phyloP scores from a whole-genome alignment of 768 basidiomycete species.

The Stropharia rugosoannulata region DNA sequence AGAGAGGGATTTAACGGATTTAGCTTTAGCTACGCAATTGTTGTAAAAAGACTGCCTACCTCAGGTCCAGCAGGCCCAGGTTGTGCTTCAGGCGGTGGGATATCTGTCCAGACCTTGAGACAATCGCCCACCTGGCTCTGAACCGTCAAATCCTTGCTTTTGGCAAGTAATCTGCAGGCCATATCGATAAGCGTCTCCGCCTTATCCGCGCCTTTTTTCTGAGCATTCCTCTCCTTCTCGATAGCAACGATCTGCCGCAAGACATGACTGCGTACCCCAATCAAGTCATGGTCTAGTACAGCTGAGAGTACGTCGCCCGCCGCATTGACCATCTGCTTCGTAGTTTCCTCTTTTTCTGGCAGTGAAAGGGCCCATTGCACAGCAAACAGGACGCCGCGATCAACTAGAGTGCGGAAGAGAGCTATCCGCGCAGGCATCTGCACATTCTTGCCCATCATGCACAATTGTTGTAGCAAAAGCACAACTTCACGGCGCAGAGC shows the following conservation, averaged over 20 bases:
- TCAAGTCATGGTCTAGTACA: constrained; percentile 88
- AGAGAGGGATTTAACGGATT: background rate
- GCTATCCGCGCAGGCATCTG: constrained; percentile 84
- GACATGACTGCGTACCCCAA: constrained; percentile 81
- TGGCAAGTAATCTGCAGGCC: constrained; percentile 75
- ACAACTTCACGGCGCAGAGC: constrained; percentile 74
- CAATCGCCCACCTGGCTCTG: constrained; percentile 92
- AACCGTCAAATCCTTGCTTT: constrained; percentile 79
- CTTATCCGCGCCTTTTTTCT: constrained; percentile 56
- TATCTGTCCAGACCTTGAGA: constrained; percentile 78
- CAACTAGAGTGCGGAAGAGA: constrained; percentile 85
- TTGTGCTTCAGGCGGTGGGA: constrained; percentile 46
- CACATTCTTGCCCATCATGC: constrained; percentile 95
- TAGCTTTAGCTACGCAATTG: background rate
- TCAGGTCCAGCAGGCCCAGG: constrained; percentile 31
- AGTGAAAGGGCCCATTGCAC: constrained; percentile 89
- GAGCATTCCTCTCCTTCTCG: constrained; percentile 59
- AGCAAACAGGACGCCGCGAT: constrained; percentile 86
- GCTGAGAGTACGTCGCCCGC: constrained; percentile 84
- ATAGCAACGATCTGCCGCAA: constrained; percentile 78
- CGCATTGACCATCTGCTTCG: constrained; percentile 67
- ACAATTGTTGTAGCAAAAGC: constrained; percentile 86
- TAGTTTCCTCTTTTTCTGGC: constrained; percentile 50
- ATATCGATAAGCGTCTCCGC: constrained; percentile 75
- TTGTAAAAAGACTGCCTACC: constrained; percentile 12